These are phyloP conservation scores for Alternaria ventricosa DNA, from an alignment of 2,329 filamentous ascomycete genomes.

Conservation along the genomic window DNA sequence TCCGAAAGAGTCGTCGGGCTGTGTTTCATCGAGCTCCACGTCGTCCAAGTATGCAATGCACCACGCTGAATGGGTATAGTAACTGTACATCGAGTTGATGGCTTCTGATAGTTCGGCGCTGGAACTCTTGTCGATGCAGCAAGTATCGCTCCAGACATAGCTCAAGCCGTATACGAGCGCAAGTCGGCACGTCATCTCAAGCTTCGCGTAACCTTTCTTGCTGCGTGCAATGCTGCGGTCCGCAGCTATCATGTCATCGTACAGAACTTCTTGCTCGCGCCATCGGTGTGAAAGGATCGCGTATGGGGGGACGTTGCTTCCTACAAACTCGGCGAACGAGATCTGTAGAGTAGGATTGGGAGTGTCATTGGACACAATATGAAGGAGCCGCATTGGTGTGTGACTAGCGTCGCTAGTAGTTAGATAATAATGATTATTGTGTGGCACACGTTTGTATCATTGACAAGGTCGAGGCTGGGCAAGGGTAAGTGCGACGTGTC, in stretches of 20 bases:
- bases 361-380: not conserved
- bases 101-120: not conserved
- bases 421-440: not conserved
- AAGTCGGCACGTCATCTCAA: not conserved
- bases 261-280: constrained; percentile 7
- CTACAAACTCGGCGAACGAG: not conserved
- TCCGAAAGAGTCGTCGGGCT: too few species aligned
- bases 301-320: constrained; percentile 4
- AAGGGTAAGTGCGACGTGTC: not conserved
- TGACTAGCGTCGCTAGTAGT: not conserved
- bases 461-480: not conserved
- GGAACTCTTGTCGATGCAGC: not conserved
- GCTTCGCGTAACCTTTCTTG: not conserved
- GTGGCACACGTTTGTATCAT: not conserved
- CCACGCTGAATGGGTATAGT: not conserved
- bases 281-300: constrained; percentile 19
- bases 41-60: not conserved
- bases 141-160: not conserved
- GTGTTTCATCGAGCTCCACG: not conserved
- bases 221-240: not conserved
- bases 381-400: not conserved
- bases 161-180: not conserved
- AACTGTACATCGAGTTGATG: constrained; percentile 3
- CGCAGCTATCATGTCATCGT: not conserved
- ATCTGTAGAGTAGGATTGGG: not conserved